Conservation (phyloP, 306 rosid species). For the Vachellia pachyceras region DNA sequence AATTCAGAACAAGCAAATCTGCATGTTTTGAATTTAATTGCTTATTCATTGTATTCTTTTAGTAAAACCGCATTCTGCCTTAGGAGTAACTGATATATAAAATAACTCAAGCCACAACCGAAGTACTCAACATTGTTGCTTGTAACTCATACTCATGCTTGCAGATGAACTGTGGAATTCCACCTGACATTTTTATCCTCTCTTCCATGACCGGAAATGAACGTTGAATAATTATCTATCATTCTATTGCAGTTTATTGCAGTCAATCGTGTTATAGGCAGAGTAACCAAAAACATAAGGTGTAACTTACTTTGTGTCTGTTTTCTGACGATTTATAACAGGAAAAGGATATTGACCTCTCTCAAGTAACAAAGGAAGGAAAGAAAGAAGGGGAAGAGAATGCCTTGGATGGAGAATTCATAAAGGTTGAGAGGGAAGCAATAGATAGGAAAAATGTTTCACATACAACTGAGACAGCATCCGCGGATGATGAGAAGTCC, state of each 20-base stretch:
- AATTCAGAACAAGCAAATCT: not conserved
- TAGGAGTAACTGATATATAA: not conserved
- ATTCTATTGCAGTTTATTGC: not conserved
- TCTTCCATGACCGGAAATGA: not conserved
- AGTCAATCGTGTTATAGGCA: not conserved
- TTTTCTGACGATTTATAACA: constrained; percentile 38
- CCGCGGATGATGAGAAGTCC: constrained; percentile 49
- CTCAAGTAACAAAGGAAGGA: constrained; percentile 44
- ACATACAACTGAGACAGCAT: constrained; percentile 31
- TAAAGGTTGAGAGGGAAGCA: constrained; percentile 88
- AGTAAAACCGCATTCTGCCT: not conserved
- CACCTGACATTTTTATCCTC: not conserved
- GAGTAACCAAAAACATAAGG: not conserved
- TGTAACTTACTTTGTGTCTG: not conserved
- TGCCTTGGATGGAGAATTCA: constrained; percentile 87
- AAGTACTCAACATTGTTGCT: not conserved
- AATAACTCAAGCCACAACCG: not conserved
- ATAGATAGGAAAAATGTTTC: constrained; percentile 52
- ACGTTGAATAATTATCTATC: constrained; percentile 9
- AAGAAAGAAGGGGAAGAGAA: constrained; percentile 91
- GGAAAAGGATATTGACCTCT: constrained; percentile 60
- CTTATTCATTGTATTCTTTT: not conserved
- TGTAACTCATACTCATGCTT: constrained; percentile 11
- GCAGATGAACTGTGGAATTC: not conserved
- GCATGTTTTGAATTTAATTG: not conserved